Percentiles rank a stretch among this genome's conserved stretches.
Conservation (phyloP, 2,329 filamentous ascomycete genomes). For the Claviceps africana region DNA sequence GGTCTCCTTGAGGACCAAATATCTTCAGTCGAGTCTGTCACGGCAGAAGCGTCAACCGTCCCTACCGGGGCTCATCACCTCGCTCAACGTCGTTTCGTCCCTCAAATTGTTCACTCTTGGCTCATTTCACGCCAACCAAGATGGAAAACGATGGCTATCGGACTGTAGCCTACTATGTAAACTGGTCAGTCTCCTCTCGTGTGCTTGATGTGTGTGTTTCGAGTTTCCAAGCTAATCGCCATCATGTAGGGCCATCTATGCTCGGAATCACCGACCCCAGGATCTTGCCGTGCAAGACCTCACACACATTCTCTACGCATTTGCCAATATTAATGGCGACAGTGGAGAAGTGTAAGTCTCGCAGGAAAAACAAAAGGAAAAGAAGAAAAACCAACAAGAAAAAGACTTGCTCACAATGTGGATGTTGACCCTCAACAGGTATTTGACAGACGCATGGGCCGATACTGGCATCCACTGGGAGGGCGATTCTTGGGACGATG, state of each 20-base stretch:
- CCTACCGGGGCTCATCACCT: not conserved
- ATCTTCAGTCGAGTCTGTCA: not conserved
- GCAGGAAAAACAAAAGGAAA: not conserved
- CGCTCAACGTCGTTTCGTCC: not conserved
- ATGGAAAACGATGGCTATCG: constrained; percentile 35
- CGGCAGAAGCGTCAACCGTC: not conserved
- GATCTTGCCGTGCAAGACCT: constrained; percentile 68
- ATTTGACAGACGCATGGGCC: constrained; percentile 48
- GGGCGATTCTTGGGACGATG: constrained; percentile 55
- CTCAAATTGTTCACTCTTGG: not conserved
- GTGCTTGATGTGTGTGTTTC: not conserved
- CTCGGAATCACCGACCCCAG: constrained; percentile 69
- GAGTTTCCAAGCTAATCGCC: not conserved
- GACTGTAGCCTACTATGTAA: constrained; percentile 60
- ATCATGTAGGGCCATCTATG: constrained; percentile 59
- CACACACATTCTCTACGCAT: constrained; percentile 81
- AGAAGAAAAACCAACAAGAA: not conserved
- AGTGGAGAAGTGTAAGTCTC: constrained; percentile 59
- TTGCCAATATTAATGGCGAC: constrained; percentile 71
- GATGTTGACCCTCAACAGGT: constrained; percentile 12
- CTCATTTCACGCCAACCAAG: not conserved
- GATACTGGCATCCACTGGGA: constrained; percentile 63
- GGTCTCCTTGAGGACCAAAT: too few relatives aligned
- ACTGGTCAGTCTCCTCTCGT: constrained; percentile 34
- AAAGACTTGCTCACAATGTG: not conserved